Percentiles rank a stretch among this genome's conserved stretches.
Conservation (phyloP, 2,329 filamentous ascomycete genomes). For the Calonectria honghensis region DNA sequence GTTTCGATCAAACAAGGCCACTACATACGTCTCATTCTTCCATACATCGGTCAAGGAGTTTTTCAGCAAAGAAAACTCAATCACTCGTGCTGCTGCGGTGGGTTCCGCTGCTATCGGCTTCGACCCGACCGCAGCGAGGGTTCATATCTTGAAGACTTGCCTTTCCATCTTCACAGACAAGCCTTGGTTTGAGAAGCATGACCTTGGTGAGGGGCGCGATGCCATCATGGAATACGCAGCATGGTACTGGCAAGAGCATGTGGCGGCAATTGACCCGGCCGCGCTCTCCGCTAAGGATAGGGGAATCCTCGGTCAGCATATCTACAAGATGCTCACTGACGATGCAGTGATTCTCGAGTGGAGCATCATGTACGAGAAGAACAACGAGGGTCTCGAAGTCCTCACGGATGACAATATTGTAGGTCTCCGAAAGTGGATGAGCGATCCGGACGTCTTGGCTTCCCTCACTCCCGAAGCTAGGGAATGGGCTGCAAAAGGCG, state of each 20-base stretch:
- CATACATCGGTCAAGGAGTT: conserved; percentile 64
- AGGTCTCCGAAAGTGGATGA: conserved; percentile 61
- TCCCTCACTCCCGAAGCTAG: conserved; percentile 56
- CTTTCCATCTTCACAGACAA: conserved; percentile 63
- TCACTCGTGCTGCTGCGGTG: conserved; percentile 40
- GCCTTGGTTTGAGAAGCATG: conserved; percentile 54
- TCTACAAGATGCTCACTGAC: conserved; percentile 63
- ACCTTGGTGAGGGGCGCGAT: conserved; percentile 54
- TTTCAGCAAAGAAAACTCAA: conserved; percentile 59
- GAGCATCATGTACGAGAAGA: conserved; percentile 64
- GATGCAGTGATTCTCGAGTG: conserved; percentile 62
- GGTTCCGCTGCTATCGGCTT: conserved; percentile 58
- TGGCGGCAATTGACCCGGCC: conserved; percentile 58
- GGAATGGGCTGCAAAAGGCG: conserved; percentile 56
- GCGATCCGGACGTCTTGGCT: conserved; percentile 57
- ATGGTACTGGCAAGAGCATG: conserved; percentile 68
- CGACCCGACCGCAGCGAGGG: conserved; percentile 57
- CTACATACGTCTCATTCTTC: conserved; percentile 63
- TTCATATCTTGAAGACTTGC: conserved; percentile 63
- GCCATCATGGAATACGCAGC: conserved; percentile 64
- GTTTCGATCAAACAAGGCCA: conserved; percentile 65
- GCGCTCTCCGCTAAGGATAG: conserved; percentile 56
- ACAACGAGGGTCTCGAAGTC: conserved; percentile 65
- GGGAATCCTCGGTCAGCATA: conserved; percentile 56
- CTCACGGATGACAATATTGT: conserved; percentile 63